Evolutionary conservation across 75 land plant species (phyloP).

Genomic region (Selaginella tamariscina): DNA sequence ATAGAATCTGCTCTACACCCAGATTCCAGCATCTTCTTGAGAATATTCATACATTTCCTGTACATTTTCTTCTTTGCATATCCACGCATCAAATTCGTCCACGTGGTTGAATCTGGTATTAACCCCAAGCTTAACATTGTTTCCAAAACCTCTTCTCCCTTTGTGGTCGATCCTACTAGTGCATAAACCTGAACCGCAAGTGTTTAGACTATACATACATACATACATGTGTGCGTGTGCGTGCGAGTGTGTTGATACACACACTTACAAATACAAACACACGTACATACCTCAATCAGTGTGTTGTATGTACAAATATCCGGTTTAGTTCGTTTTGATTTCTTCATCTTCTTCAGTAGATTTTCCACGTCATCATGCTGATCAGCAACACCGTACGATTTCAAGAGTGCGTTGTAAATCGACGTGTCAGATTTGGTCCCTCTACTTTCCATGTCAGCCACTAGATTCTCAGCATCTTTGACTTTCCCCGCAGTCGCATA

Average conservation of each 20-base stretch:
- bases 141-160: conserved; percentile 60
- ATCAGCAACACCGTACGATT: conserved; percentile 51
- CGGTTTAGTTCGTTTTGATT: conserved; percentile 25
- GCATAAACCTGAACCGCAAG: conserved; percentile 58
- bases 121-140: conserved; percentile 32
- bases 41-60: conserved; percentile 50
- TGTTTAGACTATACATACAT: too few species aligned
- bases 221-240: too few species aligned
- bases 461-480: conserved; percentile 57
- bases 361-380: conserved; percentile 65
- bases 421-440: conserved; percentile 72
- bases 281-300: too few species aligned
- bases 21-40: conserved; percentile 65
- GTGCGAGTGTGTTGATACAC: too few species aligned
- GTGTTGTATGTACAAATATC: conserved; percentile 89
- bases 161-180: conserved; percentile 50
- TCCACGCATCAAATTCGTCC: conserved; percentile 79
- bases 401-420: conserved; percentile 56
- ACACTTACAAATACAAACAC: too few species aligned
- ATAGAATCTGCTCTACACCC: conserved; percentile 81
- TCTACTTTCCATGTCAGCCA: conserved; percentile 46
- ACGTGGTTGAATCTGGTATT: conserved; percentile 60
- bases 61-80: conserved; percentile 63
- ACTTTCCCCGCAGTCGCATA: conserved; percentile 55
- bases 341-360: conserved; percentile 42